Percentiles rank a stretch among this genome's conserved stretches.
These are phyloP conservation scores for Agrocybe chaxingu DNA, from an alignment of 768 basidiomycete genomes.

Conservation along the genomic window DNA sequence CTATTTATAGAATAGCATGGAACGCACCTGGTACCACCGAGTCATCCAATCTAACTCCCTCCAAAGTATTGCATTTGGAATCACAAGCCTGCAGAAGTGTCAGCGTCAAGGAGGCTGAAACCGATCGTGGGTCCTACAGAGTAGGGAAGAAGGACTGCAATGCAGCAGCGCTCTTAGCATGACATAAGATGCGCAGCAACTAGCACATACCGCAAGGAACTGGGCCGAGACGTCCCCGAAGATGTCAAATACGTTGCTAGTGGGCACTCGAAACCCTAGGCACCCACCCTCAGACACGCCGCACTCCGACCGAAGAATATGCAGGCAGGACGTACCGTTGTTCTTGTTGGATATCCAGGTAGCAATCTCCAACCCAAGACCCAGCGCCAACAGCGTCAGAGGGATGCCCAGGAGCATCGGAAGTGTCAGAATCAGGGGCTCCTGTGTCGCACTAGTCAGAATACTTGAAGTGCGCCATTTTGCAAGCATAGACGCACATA, in stretches of 20 bases:
- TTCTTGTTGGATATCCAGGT: constrained; percentile 36
- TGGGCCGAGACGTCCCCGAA: constrained; percentile 47
- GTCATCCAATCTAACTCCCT: constrained; percentile 51
- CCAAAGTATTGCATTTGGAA: constrained; percentile 51
- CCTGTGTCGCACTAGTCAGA: constrained; percentile 15
- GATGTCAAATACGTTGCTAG: constrained; percentile 48
- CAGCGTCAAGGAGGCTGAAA: neutral
- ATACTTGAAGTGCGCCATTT: neutral
- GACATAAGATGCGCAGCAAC: neutral
- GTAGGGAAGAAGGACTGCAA: constrained; percentile 59
- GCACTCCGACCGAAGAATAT: neutral
- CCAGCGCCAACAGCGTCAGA: constrained; percentile 42
- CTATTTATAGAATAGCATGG: neutral
- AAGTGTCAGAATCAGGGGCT: constrained; percentile 31
- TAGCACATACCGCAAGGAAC: constrained; percentile 36
- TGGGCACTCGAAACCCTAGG: constrained; percentile 53
- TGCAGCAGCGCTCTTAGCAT: neutral
- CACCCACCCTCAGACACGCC: neutral
- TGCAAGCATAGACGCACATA: constrained; percentile 35
- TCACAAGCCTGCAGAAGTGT: constrained; percentile 33
- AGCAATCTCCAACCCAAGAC: constrained; percentile 45
- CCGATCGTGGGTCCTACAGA: constrained; percentile 25
- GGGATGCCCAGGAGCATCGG: constrained; percentile 35
- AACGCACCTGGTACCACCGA: constrained; percentile 54
- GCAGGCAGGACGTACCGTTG: constrained; percentile 32